These are phyloP conservation scores for Paraglomus occultum DNA, from an alignment of 192 early-diverging fungal species.

Conservation along the genomic window DNA sequence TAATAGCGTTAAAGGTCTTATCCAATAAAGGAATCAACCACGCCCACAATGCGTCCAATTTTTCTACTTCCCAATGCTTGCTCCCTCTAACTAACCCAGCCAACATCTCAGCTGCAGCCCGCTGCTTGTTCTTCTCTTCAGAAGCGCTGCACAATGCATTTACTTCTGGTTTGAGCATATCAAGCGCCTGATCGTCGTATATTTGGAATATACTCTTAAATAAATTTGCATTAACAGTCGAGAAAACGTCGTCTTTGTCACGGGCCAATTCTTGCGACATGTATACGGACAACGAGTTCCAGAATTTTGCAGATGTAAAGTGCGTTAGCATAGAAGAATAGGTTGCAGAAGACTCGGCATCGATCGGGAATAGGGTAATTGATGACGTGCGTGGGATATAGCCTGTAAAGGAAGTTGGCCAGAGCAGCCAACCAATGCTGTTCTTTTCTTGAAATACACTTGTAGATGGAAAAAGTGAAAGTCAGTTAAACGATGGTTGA, in stretches of 20 bases:
- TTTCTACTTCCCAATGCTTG: constrained; percentile 75
- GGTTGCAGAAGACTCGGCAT: constrained; percentile 54
- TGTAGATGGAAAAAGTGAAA: constrained; percentile 4
- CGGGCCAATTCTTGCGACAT: constrained; percentile 67
- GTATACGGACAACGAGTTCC: constrained; percentile 62
- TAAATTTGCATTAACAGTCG: constrained; percentile 53
- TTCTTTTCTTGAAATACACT: constrained; percentile 62
- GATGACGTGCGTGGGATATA: constrained; percentile 47
- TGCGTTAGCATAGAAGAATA: constrained; percentile 51
- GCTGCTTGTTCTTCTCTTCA: constrained; percentile 75
- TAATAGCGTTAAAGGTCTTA: constrained; percentile 59
- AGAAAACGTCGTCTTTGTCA: constrained; percentile 67
- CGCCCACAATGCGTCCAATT: constrained; percentile 60
- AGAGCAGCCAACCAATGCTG: constrained; percentile 76
- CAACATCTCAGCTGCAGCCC: constrained; percentile 77
- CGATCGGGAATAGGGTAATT: constrained; percentile 49
- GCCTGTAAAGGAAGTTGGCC: constrained; percentile 61
- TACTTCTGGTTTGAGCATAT: constrained; percentile 54
- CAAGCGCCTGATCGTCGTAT: constrained; percentile 61
- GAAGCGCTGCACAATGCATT: constrained; percentile 45
- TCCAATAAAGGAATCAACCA: constrained; percentile 65
- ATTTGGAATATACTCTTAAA: constrained; percentile 71
- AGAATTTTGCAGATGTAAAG: constrained; percentile 61
- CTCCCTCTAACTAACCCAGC: constrained; percentile 81
- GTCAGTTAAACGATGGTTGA: background rate